These are phyloP conservation scores for Fonsecaea pedrosoi DNA, from an alignment of 2,329 filamentous ascomycete genomes.

Conservation along the genomic window DNA sequence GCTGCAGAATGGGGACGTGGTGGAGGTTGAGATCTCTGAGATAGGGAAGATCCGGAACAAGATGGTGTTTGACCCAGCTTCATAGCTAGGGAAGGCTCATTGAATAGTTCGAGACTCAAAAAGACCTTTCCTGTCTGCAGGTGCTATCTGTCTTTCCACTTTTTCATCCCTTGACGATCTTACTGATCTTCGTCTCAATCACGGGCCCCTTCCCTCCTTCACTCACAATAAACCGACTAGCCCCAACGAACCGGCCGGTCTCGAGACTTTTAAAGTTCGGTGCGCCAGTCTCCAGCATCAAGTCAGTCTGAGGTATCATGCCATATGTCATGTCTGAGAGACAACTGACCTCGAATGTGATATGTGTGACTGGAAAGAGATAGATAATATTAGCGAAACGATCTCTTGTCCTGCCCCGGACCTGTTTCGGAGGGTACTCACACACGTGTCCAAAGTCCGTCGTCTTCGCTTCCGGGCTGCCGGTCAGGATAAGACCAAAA, in stretches of 20 bases:
- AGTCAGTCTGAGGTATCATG: not conserved
- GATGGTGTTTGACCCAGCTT: constrained; percentile 15
- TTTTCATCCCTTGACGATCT: constrained; percentile 6
- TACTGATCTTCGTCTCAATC: constrained; percentile 9
- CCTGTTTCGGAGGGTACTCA: not conserved
- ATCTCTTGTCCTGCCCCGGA: not conserved
- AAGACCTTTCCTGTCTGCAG: not conserved
- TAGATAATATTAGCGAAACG: not conserved
- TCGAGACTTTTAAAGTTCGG: constrained; percentile 1
- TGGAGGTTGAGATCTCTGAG: constrained; percentile 55
- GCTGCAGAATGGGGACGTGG: constrained; percentile 48
- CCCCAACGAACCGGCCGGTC: not conserved
- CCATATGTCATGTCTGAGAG: not conserved
- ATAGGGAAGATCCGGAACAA: constrained; percentile 55
- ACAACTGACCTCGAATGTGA: constrained; percentile 3
- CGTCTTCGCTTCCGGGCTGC: not conserved
- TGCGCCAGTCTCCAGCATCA: constrained; percentile 6
- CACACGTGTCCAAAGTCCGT: constrained; percentile 5
- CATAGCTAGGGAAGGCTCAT: not conserved
- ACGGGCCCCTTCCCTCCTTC: not conserved
- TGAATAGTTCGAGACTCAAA: too few species aligned
- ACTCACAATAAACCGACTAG: constrained; percentile 4
- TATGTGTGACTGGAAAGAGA: constrained; percentile 1
- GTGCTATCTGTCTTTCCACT: not conserved
- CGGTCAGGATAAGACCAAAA: not conserved